Evolutionary conservation across 805 yeast species (phyloP).

Genomic region (Priceomyces medius): DNA sequence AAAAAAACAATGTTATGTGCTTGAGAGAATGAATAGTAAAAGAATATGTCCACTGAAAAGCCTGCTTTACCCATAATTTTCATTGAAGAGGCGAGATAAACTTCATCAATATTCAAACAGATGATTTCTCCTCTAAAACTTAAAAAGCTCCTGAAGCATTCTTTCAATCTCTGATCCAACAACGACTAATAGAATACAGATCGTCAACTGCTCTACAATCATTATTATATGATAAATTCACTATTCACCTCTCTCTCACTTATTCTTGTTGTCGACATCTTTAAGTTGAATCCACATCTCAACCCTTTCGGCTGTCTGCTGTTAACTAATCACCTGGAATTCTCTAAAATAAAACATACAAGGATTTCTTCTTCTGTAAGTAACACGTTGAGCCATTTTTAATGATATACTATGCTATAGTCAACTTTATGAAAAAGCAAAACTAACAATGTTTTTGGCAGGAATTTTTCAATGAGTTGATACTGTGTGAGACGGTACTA

Average conservation of each 20-base stretch:
- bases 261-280: not conserved
- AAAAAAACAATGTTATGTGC: no score
- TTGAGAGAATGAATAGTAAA: no score
- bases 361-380: slow-evolving; percentile 99
- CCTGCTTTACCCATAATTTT: no score
- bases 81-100: no score
- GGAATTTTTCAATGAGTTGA: not conserved
- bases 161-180: no score
- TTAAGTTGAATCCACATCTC: not conserved
- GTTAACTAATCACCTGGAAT: not conserved
- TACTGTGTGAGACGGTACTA: not conserved
- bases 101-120: no score
- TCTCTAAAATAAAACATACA: slow-evolving; percentile 22
- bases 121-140: no score
- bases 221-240: no score
- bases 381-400: slow-evolving; percentile 98
- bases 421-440: slow-evolving; percentile 4
- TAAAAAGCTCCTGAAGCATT: no score
- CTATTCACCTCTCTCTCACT: not conserved
- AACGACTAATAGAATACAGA: no score
- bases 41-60: no score
- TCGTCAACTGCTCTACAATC: no score
- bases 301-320: not conserved
- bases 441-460: slow-evolving; percentile 2
- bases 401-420: slow-evolving; percentile 8